Base-by-base conservation (phyloP, 306 rosid genomes). In the Rosa persica region DNA sequence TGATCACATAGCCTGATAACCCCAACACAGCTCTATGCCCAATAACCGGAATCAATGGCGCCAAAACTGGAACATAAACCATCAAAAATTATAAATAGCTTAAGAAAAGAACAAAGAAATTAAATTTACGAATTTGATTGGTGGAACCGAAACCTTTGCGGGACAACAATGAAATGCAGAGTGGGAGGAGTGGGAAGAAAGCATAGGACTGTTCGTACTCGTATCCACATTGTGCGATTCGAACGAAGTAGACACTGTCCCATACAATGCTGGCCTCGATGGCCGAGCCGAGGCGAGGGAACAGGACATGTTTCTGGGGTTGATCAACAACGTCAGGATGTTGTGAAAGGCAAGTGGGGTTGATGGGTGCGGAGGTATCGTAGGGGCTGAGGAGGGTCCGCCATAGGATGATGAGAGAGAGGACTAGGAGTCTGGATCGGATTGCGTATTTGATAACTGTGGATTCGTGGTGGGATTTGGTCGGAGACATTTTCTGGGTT, bases 131-230 rank as follows among this genome's bases (percentile, higher is more conserved):
- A 22, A 44, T 9, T 36, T 34, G 38, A 36, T 49, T 10, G 34
- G 20, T 20, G 8, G 61, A 9, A 4, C 11, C 70, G 44, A 67
- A 62, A 86, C 93, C 88, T 74, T 90, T 57, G 79, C 74, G 89
- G 5, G 96, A 71, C 70, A 89, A 36, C 80, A 82, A 67, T 48
- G 90, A 88, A 44, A 89, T 81, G 82, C 81, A 87, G 54, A 92
- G 43, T 1, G 98, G 97, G 17, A 95, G 95, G 54, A 95, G 88
- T 2, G 97, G 98, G 78, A 92, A 85, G 88, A 92, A 95, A 27
- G 97, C 98, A 74, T 88, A 95, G 78, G 86, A 10, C 64, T 95
- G 97, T 84, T 95, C 98, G 74, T 95, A 95, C 78, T 95, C 98
- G 70, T 95, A 95, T 44, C 98, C 94, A 76, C 98, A 95, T 38